A percentile compares a stretch with the other conserved stretches of the same genome.
phyloP scores from a whole-genome alignment of 2,329 filamentous ascomycete species.

The Trichoderma semiorbis region DNA sequence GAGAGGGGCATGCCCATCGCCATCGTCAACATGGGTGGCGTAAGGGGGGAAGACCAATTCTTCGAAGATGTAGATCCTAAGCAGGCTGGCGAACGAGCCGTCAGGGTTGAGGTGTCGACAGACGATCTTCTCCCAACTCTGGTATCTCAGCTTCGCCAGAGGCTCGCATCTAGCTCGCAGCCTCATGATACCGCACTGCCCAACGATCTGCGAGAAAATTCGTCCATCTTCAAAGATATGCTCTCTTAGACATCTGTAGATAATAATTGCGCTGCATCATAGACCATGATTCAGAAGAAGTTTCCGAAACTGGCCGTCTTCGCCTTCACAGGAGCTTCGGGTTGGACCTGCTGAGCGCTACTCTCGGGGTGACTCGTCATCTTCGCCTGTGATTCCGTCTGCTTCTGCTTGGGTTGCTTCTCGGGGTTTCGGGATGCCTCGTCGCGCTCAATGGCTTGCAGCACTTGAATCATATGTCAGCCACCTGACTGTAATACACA shows the following conservation, averaged over 20 bases:
- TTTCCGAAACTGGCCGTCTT: slow-evolving; percentile 38
- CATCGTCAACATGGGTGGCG: slow-evolving; percentile 82
- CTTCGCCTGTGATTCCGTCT: slow-evolving; percentile 24
- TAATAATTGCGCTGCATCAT: neutral
- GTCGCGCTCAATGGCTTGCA: slow-evolving; percentile 65
- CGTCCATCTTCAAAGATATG: slow-evolving; percentile 55
- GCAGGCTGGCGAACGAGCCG: slow-evolving; percentile 50
- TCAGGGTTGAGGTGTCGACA: slow-evolving; percentile 56
- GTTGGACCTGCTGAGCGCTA: slow-evolving; percentile 15
- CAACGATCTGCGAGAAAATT: slow-evolving; percentile 21
- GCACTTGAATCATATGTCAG: slow-evolving; percentile 42
- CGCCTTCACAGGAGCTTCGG: slow-evolving; percentile 27
- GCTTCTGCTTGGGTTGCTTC: slow-evolving; percentile 37
- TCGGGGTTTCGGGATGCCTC: slow-evolving; percentile 50
- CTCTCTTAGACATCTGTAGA: slow-evolving; percentile 45
- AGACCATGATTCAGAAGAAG: slow-evolving; percentile 45
- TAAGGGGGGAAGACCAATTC: slow-evolving; percentile 73
- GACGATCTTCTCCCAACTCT: slow-evolving; percentile 56
- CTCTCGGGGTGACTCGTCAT: slow-evolving; percentile 8
- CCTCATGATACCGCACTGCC: neutral
- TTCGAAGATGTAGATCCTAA: slow-evolving; percentile 54
- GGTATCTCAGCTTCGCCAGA: slow-evolving; percentile 47
- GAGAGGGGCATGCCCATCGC: slow-evolving; percentile 82
- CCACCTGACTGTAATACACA: neutral
- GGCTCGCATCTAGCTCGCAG: slow-evolving; percentile 17